Percentiles rank a stretch among this genome's conserved stretches.
Evolutionary conservation across 805 yeast genomes (phyloP).

Genomic region (Barnettozyma sucrosica): DNA sequence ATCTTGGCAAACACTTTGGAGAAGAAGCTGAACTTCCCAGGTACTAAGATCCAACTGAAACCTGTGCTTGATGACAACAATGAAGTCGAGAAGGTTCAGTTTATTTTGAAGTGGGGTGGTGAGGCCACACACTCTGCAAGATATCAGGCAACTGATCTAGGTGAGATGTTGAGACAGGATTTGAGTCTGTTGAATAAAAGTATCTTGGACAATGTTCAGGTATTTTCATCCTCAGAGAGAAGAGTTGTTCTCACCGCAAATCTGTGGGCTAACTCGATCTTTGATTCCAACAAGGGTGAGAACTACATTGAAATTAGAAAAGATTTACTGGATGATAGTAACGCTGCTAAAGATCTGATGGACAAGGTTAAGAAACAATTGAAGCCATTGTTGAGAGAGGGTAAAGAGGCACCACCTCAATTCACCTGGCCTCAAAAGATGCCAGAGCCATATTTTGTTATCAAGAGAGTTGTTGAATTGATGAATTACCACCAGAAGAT

Average conservation of each 20-base stretch:
- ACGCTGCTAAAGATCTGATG: conserved; percentile 97
- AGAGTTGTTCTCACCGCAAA: conserved; percentile 92
- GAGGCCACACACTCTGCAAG: conserved; percentile 98
- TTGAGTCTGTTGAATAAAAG: conserved; percentile 78
- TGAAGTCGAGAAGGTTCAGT: conserved; percentile 89
- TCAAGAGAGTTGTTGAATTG: conserved; percentile 88
- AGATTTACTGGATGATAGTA: conserved; percentile 89
- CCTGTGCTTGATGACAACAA: conserved; percentile 69
- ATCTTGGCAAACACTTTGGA: conserved; percentile 80
- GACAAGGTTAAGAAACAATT: conserved; percentile 95
- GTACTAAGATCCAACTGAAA: conserved; percentile 92
- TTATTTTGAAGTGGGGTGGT: conserved; percentile 98
- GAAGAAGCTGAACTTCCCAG: conserved; percentile 86
- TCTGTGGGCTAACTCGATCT: conserved; percentile 68
- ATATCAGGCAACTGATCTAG: conserved; percentile 90
- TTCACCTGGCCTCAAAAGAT: conserved; percentile 98
- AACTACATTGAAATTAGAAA: conserved; percentile 79
- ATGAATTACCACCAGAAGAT: conserved; percentile 87
- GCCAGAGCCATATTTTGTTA: conserved; percentile 95
- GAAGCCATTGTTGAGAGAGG: conserved; percentile 90
- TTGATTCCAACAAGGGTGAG: conserved; percentile 61
- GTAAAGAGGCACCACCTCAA: conserved; percentile 94
- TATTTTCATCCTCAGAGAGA: conserved; percentile 89
- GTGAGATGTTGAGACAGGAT: conserved; percentile 93
- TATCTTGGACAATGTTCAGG: conserved; percentile 77